phyloP scores from a whole-genome alignment of 495 filamentous ascomycete genomes.

The Trichocladium antarcticum region DNA sequence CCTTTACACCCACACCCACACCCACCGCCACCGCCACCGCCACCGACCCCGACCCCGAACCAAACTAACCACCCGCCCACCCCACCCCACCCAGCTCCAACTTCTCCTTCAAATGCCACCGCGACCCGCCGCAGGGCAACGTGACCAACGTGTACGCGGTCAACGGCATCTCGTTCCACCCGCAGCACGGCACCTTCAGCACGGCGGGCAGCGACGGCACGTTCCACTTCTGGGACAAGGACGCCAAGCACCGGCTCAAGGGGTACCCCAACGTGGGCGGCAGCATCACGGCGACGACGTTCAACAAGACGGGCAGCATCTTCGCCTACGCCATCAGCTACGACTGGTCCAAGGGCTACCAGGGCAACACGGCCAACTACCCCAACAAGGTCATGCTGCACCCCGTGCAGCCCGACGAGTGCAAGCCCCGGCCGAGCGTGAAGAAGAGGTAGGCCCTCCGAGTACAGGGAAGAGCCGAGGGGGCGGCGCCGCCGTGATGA shows the following conservation, averaged over 20 bases:
- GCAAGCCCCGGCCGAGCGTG: conserved; percentile 31
- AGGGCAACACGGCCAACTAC: conserved; percentile 55
- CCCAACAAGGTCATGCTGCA: conserved; percentile 90
- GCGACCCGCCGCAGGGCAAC: conserved; percentile 51
- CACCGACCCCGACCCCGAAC: no score
- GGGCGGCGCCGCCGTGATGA: background rate
- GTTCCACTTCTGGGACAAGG: conserved; percentile 93
- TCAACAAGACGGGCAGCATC: conserved; percentile 70
- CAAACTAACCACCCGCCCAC: background rate
- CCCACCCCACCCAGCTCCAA: conserved; percentile 44
- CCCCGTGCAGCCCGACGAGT: conserved; percentile 65
- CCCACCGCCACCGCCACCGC: background rate
- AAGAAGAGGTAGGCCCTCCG: conserved; percentile 30
- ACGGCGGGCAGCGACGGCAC: conserved; percentile 87
- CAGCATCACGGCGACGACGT: conserved; percentile 69
- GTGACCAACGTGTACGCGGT: conserved; percentile 77
- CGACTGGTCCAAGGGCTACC: conserved; percentile 92
- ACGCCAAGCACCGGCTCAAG: conserved; percentile 82
- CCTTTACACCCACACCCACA: background rate
- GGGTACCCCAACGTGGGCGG: conserved; percentile 82
- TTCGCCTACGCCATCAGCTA: conserved; percentile 92
- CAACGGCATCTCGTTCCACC: conserved; percentile 91
- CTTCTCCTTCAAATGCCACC: conserved; percentile 96
- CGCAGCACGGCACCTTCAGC: conserved; percentile 74
- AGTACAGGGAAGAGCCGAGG: background rate